Percentiles rank a stretch among this genome's conserved stretches.
phyloP scores from a whole-genome alignment of 2,329 filamentous ascomycete genomes.

The Neonectria hederae region DNA sequence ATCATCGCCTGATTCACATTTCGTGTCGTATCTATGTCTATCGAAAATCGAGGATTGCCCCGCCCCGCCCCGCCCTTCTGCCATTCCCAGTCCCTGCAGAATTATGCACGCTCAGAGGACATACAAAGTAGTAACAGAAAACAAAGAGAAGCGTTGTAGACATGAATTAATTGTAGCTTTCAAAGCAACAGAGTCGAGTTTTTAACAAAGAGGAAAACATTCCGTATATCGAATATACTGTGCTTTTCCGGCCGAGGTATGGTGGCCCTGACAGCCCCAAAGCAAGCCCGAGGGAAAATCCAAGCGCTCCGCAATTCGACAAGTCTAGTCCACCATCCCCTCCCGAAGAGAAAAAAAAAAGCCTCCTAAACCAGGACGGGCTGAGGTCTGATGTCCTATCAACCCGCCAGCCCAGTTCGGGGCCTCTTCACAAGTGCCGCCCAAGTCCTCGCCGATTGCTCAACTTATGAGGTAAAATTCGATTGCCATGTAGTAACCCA shows the following conservation, averaged over 20 bases:
- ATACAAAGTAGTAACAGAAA: constrained; percentile 6
- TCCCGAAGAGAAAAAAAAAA: constrained; percentile 30
- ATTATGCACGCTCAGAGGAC: neutral
- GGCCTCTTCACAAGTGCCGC: constrained; percentile 40
- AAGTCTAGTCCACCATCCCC: constrained; percentile 40
- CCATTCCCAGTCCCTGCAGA: constrained; percentile 12
- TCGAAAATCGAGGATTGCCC: constrained; percentile 8
- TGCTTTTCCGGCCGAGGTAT: constrained; percentile 38
- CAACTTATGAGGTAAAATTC: constrained; percentile 38
- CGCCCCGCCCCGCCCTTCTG: constrained; percentile 1
- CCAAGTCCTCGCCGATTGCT: constrained; percentile 38
- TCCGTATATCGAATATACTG: constrained; percentile 35
- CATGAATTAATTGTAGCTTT: constrained; percentile 28
- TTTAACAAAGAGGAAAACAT: constrained; percentile 32
- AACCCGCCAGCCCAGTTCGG: constrained; percentile 21
- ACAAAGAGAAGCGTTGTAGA: constrained; percentile 25
- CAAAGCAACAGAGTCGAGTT: constrained; percentile 42
- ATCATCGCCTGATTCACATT: constrained; percentile 17
- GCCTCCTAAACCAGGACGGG: constrained; percentile 8
- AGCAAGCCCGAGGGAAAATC: constrained; percentile 45
- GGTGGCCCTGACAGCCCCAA: constrained; percentile 41
- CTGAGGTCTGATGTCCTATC: constrained; percentile 21
- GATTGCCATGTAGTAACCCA: constrained; percentile 41
- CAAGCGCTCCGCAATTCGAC: constrained; percentile 44
- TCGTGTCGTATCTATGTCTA: constrained; percentile 21